Conservation (phyloP, 2,329 filamentous ascomycete genomes). For the Stagonosporopsis chrysanthemi region DNA sequence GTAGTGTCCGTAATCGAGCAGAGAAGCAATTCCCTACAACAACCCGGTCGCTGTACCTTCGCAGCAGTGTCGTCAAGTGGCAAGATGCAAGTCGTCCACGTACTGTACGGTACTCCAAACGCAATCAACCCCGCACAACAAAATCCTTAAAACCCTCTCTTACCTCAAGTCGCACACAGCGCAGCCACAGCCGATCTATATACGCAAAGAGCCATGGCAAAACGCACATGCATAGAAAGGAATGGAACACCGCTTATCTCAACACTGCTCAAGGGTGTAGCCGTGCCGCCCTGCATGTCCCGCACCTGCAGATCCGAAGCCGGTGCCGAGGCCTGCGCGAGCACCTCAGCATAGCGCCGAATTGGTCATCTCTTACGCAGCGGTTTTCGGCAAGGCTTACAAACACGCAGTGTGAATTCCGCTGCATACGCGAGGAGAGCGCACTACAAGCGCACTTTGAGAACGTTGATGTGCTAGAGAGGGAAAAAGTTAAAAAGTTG, state of each 20-base stretch:
- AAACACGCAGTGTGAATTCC: neutral
- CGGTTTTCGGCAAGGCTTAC: conserved; percentile 1
- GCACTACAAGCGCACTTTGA: too few species aligned
- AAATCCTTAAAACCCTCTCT: neutral
- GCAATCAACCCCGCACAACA: conserved; percentile 2
- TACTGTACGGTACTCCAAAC: too few species aligned
- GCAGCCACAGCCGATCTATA: conserved; percentile 6
- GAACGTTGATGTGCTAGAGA: too few species aligned
- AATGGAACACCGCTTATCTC: conserved; percentile 9
- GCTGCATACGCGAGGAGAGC: too few species aligned
- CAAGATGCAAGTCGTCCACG: too few species aligned
- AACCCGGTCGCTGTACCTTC: neutral
- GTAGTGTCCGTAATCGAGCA: neutral
- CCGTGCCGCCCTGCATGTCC: conserved; percentile 11
- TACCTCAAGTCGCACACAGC: neutral
- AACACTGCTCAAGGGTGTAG: conserved; percentile 4
- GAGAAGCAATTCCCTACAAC: neutral
- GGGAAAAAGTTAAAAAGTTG: too few species aligned
- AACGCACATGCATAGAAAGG: conserved; percentile 12
- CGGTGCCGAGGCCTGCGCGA: conserved; percentile 6
- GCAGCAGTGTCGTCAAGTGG: neutral
- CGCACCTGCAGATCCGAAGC: conserved; percentile 10
- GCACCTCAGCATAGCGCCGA: conserved; percentile 16
- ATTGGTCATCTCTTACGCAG: conserved; percentile 9
- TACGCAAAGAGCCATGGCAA: conserved; percentile 4